Evolutionary conservation across 441 rosid species (phyloP), one percentile per base, ranked within the genome.

Genomic region (Viola pubescens): DNA sequence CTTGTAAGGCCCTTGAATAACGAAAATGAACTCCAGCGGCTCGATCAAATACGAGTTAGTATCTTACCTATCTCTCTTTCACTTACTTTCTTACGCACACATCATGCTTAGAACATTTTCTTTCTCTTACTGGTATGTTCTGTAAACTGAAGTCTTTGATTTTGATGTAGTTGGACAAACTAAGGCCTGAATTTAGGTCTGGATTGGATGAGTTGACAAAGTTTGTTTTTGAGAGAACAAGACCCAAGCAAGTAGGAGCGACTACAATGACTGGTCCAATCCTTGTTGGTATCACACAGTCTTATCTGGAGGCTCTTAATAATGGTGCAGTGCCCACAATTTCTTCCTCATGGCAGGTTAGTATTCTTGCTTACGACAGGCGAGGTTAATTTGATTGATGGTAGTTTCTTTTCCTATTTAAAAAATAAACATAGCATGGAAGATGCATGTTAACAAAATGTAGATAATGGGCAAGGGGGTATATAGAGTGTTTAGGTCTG

Each of bases 251-350:
- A 74, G 70, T 90, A 9, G 99, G 92, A 62, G 86, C 94, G 67
- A 88, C 98, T 42, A 63, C 83, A 60, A 71, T 94, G 94, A 94
- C 97, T 0, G 99, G 99, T 42, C 98, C 99, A 10, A 69, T 94
- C 70, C 97, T 94, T 74, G 83, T 91, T 48, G 99, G 97, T 65
- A 73, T 94, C 48, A 88, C 82, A 2, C 81, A 88, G 77, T 87
- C 98, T 60, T 94, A 94, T 64, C 77, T 94, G 67, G 94, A 83
- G 76, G 98, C 98, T 51, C 79, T 94, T 54, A 94, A 94, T 67
- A 88, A 94, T 59, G 99, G 99, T 70, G 99, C 99, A 3, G 99
- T 94, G 67, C 99, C 99, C 38, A 84, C 98, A 47, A 94, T 88
- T 80, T 81, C 90, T 41, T 91, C 98, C 43, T 91, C 99, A 10